Base-by-base conservation (phyloP, 306 rosid genomes). In the Canavalia gladiata region DNA sequence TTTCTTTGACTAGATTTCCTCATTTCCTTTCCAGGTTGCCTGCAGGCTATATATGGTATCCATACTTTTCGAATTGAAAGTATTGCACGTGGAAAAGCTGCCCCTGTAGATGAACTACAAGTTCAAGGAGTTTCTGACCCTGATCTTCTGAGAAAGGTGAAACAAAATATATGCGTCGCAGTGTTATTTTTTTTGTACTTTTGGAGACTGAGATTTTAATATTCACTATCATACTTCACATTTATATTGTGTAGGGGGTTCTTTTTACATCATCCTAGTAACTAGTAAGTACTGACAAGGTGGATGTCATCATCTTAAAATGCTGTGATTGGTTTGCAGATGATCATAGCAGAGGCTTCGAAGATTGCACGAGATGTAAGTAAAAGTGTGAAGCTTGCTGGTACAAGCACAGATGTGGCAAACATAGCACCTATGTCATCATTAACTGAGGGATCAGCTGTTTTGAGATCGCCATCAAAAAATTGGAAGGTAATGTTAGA, bases 61-160 rank as follows among this genome's bases (percentile, higher is more conserved):
- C 94, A 92, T 70, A 95, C 99, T 76, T 87, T 93, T 76, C 82
- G 99, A 86, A 60, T 95, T 87, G 97, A 92, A 87, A 93, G 97
- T 76, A 90, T 91, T 84, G 94, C 91, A 37, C 74, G 28, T 76
- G 97, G 97, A 79, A 93, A 88, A 89, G 94, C 99, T 13, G 89
- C 99, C 51, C 88, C 89, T 46, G 94, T 93, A 34, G 99, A 95
- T 90, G 95, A 88, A 78, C 83, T 95, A 74, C 97, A 88, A 87
- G 77, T 93, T 87, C 99, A 91, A 81, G 99, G 99, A 73, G 83
- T 95, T 88, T 90, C 88, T 51, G 86, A 93, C 58, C 97, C 97
- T 79, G 84, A 83, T 82, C 60, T 70, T 74, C 81, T 95, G 87
- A 91, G 94, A 83, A 93, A 93, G 97, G 99, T 93, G 66, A 67